Base-by-base conservation (phyloP, 305 asterid genomes). In the Solanum chacoense region DNA sequence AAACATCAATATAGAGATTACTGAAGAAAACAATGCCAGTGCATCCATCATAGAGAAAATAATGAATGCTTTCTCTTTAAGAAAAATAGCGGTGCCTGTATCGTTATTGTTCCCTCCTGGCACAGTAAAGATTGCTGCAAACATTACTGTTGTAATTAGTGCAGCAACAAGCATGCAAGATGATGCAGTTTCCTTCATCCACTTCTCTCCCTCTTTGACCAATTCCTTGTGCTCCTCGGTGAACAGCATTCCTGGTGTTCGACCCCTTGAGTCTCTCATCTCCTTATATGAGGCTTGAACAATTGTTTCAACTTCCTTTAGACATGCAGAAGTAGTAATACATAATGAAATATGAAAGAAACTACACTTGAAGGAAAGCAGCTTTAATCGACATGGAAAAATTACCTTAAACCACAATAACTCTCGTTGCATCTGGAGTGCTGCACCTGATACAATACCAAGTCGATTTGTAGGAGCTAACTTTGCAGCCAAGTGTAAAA, bases 401-500 rank as follows among this genome's bases (percentile, higher is more conserved):
- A 32, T 72, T 74, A 93, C 95, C 92, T 89, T 91, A 71, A 91
- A 91, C 95, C 93, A 93, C 16, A 90, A 86, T 37, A 92, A 45
- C 89, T 92, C 93, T 13, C 92, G 83, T 28, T 92, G 95, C 93
- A 92, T 89, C 50, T 90, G 95, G 3, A 92, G 89, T 50, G 95
- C 94, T 1, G 94, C 94, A n/a, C 95, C 94, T 3, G 94, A 85
- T 8, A 91, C 92, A 12, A 88, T 87, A 86, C 90, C 89, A 50
- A 92, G 90, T 42, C 89, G 85, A 42, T 81, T 88, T 67, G 87
- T 67, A 69, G 92, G 90, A 22, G 93, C 91, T 36, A 91, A 42
- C 87, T 88, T 92, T 42, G 88, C 92, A 13, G 92, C 91, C 87
- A 91, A 81, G 88, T 93, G 94, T 87, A 91, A 42, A 35, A 92